A percentile compares a stretch with the other conserved stretches of the same genome.
These are phyloP conservation scores for Hymenotorrendiella dingleyae DNA, from an alignment of 2,329 filamentous ascomycete genomes.

Conservation along the genomic window DNA sequence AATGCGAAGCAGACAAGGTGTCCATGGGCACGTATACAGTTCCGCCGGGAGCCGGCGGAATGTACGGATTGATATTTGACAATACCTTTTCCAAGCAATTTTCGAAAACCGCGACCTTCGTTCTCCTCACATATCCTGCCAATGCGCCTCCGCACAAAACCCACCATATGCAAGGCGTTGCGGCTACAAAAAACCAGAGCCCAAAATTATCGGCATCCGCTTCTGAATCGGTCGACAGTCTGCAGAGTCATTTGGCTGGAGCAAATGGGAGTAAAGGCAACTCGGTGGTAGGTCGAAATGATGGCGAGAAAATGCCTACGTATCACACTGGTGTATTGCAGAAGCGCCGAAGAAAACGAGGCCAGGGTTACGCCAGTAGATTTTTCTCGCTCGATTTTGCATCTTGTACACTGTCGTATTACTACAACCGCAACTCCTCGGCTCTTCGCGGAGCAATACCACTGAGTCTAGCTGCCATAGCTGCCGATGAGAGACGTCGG, in stretches of 20 bases:
- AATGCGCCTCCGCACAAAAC: slow-evolving; percentile 70
- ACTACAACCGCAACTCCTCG: slow-evolving; percentile 88
- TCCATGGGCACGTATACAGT: slow-evolving; percentile 87
- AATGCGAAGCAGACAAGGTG: slow-evolving; percentile 94
- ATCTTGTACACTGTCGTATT: slow-evolving; percentile 92
- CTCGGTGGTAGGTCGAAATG: slow-evolving; percentile 48
- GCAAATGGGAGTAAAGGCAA: slow-evolving; percentile 34
- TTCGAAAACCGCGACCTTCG: slow-evolving; percentile 91
- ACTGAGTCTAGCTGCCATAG: slow-evolving; percentile 82
- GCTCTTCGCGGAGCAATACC: slow-evolving; percentile 89
- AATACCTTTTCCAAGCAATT: slow-evolving; percentile 97
- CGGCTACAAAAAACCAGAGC: slow-evolving; percentile 38
- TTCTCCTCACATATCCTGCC: slow-evolving; percentile 88
- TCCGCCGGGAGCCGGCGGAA: slow-evolving; percentile 66
- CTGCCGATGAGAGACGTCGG: slow-evolving; percentile 77
- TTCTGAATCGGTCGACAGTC: slow-evolving; percentile 54
- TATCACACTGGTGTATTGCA: slow-evolving; percentile 81
- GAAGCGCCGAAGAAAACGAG: slow-evolving; percentile 88
- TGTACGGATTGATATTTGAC: slow-evolving; percentile 96
- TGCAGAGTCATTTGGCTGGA: slow-evolving; percentile 43
- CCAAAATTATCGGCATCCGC: slow-evolving; percentile 40
- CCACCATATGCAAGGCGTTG: slow-evolving; percentile 59
- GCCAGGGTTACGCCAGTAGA: slow-evolving; percentile 84
- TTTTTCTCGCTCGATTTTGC: slow-evolving; percentile 97
- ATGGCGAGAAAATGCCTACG: slow-evolving; percentile 41